phyloP scores from a whole-genome alignment of 805 yeast species.

The Candida sphagnicola region DNA sequence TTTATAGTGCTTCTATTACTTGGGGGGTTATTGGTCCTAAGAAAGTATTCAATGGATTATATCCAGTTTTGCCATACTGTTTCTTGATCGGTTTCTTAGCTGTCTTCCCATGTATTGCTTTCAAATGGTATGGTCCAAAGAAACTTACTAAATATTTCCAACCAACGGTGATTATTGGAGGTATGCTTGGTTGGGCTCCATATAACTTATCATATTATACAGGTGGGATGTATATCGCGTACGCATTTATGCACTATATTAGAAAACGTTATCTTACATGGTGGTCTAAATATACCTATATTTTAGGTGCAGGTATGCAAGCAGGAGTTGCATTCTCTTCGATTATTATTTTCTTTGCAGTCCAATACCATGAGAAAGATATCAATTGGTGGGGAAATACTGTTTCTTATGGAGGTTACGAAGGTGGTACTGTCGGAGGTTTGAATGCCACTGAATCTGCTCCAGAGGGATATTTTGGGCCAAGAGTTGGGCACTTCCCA shows the following conservation, averaged over 20 bases:
- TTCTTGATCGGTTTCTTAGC: slow-evolving; percentile 31
- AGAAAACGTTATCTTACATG: slow-evolving; percentile 24
- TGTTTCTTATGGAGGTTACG: slow-evolving; percentile 29
- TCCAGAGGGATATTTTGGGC: slow-evolving; percentile 37
- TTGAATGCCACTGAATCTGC: slow-evolving; percentile 14
- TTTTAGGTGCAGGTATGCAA: slow-evolving; percentile 24
- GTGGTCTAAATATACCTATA: slow-evolving; percentile 36
- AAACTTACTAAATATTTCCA: slow-evolving; percentile 24
- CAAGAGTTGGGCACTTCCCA: slow-evolving; percentile 14
- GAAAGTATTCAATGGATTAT: slow-evolving; percentile 28
- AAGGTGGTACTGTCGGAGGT: slow-evolving; percentile 22
- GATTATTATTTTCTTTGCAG: slow-evolving; percentile 35
- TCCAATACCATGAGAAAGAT: slow-evolving; percentile 26
- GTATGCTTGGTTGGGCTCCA: slow-evolving; percentile 27
- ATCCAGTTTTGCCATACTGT: slow-evolving; percentile 30
- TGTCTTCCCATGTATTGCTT: slow-evolving; percentile 18
- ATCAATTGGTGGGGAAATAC: slow-evolving; percentile 31
- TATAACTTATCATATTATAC: slow-evolving; percentile 29
- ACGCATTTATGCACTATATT: slow-evolving; percentile 25
- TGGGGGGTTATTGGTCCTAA: slow-evolving; percentile 64
- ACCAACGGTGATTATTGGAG: slow-evolving; percentile 32
- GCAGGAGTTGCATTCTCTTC: slow-evolving; percentile 34
- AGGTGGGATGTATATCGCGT: slow-evolving; percentile 23
- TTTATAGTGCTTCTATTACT: slow-evolving; percentile 52
- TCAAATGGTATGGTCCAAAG: slow-evolving; percentile 19